Base-by-base conservation (phyloP, 176 grass and related monocot genomes). In the Carex cristatella region DNA sequence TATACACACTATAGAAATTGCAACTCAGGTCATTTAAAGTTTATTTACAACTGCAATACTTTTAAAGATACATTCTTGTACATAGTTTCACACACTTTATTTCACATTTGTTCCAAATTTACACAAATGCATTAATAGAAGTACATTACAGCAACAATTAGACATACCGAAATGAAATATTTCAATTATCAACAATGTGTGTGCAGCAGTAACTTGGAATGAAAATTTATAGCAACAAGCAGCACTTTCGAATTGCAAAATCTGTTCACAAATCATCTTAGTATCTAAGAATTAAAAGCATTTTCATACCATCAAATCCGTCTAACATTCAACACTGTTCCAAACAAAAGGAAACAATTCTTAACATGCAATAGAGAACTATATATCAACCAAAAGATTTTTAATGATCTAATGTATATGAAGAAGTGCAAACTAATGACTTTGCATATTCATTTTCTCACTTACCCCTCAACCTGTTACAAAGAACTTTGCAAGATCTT, bases 301-400 rank as follows among this genome's bases (percentile, higher is more conserved):
- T 71, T 18, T 42, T 44, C 37, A 19, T 69, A 71, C 7, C 10
- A 42, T 13, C 73, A 31, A 56, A 77, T 14, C 73, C 27, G 33
- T 32, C 51, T 32, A 78, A 55, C 27, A 57, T 78, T 56, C 12
- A 33, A 33, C 28, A 33, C 33, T 27, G 10, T 55, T 77, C 73
- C 7, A 77, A 56, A 55, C 28, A 78, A 32, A 78, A 6, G 51
- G 33, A 32, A 32, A 55, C 9, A 28, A 13, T 56, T 78, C 23
- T 30, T 53, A 75, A 54, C 71, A 75, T 28, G 71, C n/a, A 75
- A 74, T 75, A 73, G 71, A 30, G 27, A 77, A 9, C 56, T 33
- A 78, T 78, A 57, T 57, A 76, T 31, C 28, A 46, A 49, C 10
- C 27, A 78, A 57, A 32, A 57, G 51, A 35, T 53, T 53, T 53